These are phyloP conservation scores for Gyromitra esculenta DNA, from an alignment of 2,329 filamentous ascomycete genomes.

Conservation along the genomic window DNA sequence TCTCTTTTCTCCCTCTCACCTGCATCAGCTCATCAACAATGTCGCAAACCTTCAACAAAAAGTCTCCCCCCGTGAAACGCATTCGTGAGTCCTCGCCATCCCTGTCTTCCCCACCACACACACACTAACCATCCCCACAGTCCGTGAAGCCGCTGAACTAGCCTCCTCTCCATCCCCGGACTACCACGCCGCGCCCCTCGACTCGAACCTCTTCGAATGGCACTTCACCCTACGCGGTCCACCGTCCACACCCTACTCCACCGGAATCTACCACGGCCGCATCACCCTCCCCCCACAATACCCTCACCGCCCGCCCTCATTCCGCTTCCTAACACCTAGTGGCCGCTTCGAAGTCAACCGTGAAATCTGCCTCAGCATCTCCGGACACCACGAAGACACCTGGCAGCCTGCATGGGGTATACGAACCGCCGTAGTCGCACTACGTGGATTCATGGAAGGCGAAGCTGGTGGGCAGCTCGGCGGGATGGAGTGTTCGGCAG, in stretches of 20 bases:
- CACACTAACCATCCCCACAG: slow-evolving; percentile 61
- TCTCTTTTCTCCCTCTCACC: background rate
- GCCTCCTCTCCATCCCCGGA: slow-evolving; percentile 81
- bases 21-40: slow-evolving; percentile 3
- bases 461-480: slow-evolving; percentile 88
- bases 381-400: slow-evolving; percentile 94
- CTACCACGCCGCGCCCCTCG: slow-evolving; percentile 84
- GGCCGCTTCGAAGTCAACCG: slow-evolving; percentile 96
- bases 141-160: slow-evolving; percentile 91
- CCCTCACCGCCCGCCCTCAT: slow-evolving; percentile 90
- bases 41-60: slow-evolving; percentile 68
- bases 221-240: slow-evolving; percentile 97
- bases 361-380: slow-evolving; percentile 94
- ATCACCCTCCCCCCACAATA: slow-evolving; percentile 91
- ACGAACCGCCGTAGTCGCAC: slow-evolving; percentile 80
- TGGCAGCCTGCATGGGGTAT: slow-evolving; percentile 99
- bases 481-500: slow-evolving; percentile 79
- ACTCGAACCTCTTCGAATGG: slow-evolving; percentile 95
- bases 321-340: slow-evolving; percentile 91
- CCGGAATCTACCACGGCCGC: slow-evolving; percentile 92
- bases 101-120: slow-evolving; percentile 49
- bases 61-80: slow-evolving; percentile 84
- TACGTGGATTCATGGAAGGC: slow-evolving; percentile 92
- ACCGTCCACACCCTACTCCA: slow-evolving; percentile 78
- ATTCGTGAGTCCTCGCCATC: slow-evolving; percentile 68